Conservation (phyloP, 2,329 filamentous ascomycete species). For the Colletotrichum zoysiae region DNA sequence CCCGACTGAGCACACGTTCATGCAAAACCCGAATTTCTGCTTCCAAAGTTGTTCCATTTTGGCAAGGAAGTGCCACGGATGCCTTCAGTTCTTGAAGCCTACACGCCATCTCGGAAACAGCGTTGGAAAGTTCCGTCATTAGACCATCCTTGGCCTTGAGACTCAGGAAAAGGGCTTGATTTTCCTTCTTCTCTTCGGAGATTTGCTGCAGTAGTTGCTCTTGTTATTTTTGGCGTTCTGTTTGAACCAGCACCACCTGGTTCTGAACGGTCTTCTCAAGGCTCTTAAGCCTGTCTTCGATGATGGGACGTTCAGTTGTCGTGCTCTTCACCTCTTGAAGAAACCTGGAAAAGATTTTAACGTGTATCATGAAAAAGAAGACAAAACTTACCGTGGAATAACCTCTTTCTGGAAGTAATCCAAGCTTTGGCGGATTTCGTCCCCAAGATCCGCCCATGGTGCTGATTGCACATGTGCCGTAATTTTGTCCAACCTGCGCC, state of each 20-base stretch:
- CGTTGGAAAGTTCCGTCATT: neutral
- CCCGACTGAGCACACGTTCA: neutral
- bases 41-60: neutral
- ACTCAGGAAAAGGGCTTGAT: conserved; percentile 20
- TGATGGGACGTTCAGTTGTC: neutral
- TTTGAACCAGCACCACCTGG: neutral
- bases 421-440: neutral
- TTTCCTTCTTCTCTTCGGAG: conserved; percentile 32
- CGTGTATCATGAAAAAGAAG: neutral
- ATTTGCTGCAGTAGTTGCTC: conserved; percentile 20
- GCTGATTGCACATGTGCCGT: neutral
- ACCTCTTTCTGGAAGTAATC: conserved; percentile 14
- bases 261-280: conserved; percentile 18
- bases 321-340: neutral
- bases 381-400: conserved; percentile 1
- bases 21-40: neutral
- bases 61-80: neutral
- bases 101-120: conserved; percentile 6
- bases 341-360: neutral
- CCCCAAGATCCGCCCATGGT: neutral
- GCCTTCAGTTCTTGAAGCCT: neutral
- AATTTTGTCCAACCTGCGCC: conserved; percentile 24
- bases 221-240: conserved; percentile 8
- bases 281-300: conserved; percentile 17
- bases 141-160: conserved; percentile 18